Evolutionary conservation across 306 rosid species (phyloP).

Genomic region (Morella rubra): DNA sequence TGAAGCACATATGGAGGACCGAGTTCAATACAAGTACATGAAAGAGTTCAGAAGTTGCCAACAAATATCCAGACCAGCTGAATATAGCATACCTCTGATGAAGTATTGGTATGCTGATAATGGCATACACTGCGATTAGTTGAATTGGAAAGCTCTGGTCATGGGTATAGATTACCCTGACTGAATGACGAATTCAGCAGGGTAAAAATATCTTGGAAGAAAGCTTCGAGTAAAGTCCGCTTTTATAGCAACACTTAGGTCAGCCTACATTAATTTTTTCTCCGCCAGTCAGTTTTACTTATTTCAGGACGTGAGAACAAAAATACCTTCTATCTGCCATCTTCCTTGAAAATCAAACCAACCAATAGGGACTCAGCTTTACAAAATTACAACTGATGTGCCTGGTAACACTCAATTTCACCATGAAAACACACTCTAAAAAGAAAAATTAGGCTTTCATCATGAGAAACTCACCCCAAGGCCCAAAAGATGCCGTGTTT

Average conservation of each 20-base stretch:
- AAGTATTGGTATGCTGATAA: not conserved
- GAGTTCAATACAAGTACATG: not conserved
- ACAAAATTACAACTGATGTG: not conserved
- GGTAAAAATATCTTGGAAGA: not conserved
- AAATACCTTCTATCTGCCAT: not conserved
- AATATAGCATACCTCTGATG: not conserved
- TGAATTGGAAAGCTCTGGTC: not conserved
- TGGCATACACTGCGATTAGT: not conserved
- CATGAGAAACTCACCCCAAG: conserved; percentile 57
- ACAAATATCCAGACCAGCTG: not conserved
- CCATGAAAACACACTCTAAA: conserved; percentile 23
- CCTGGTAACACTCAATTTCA: conserved; percentile 5
- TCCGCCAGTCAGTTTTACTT: not conserved
- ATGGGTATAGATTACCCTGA: not conserved
- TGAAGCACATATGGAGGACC: not conserved
- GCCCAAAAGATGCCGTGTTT: conserved; percentile 77
- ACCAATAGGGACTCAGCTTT: not conserved
- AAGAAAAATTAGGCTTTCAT: conserved; percentile 1
- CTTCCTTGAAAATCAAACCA: not conserved
- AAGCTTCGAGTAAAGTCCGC: not conserved
- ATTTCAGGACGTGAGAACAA: not conserved
- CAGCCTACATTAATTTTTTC: not conserved
- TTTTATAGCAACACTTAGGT: not conserved
- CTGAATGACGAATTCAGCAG: not conserved
- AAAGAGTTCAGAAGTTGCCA: not conserved